Percentiles rank a stretch among this genome's conserved stretches.
These are phyloP conservation scores for Pulicaria dysenterica DNA, from an alignment of 129 eudicot species.

Conservation along the genomic window DNA sequence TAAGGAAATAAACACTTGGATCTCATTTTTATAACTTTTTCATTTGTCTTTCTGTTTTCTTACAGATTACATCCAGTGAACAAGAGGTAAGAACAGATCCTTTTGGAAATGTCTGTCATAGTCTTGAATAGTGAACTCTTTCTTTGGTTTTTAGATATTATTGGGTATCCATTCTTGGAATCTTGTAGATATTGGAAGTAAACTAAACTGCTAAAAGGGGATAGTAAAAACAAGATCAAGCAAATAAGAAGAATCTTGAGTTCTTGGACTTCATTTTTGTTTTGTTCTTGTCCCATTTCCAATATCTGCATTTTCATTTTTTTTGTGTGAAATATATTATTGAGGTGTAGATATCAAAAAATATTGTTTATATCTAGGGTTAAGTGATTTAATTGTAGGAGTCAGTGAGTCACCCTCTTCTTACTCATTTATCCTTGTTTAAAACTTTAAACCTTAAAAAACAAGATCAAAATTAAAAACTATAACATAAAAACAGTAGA, in stretches of 20 bases:
- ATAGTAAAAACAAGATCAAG: constrained; percentile 12
- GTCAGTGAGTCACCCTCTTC: too few relatives aligned
- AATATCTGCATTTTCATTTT: neutral
- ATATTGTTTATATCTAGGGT: too few relatives aligned
- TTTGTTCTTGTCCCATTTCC: neutral
- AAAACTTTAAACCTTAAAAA: too few relatives aligned
- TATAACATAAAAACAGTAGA: too few relatives aligned
- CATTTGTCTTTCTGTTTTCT: neutral
- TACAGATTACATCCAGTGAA: constrained; percentile 29
- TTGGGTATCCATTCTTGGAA: constrained; percentile 30
- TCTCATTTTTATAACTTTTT: neutral
- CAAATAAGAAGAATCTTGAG: neutral
- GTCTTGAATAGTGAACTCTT: neutral
- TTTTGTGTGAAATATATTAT: too few relatives aligned
- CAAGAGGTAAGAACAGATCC: constrained; percentile 29
- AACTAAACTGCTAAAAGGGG: neutral
- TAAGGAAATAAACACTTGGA: neutral
- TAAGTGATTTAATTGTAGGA: too few relatives aligned
- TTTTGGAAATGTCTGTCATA: constrained; percentile 22
- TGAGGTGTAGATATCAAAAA: too few relatives aligned
- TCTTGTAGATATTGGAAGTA: constrained; percentile 30
- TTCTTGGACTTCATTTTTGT: constrained; percentile 12
- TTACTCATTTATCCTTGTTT: neutral
- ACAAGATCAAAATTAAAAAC: too few relatives aligned
- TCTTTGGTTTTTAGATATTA: constrained; percentile 1